Conservation (phyloP, 73 alveolate genomes). For the Blepharisma japonicum region DNA sequence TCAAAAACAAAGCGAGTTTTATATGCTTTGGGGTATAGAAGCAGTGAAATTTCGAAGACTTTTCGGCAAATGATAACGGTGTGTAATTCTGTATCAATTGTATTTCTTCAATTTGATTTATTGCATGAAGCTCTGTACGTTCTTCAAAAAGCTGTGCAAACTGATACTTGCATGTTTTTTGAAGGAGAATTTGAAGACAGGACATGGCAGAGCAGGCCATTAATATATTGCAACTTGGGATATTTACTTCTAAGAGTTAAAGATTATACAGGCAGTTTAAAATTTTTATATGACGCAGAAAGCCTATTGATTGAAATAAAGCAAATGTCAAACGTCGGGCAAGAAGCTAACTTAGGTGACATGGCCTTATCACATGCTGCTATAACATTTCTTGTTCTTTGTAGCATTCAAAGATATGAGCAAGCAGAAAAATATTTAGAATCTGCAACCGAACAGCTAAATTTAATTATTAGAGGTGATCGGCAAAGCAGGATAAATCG, state of each 20-base stretch:
- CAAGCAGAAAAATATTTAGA: constrained; percentile 18
- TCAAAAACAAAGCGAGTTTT: not conserved
- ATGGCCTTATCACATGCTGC: constrained; percentile 17
- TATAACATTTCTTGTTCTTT: not conserved
- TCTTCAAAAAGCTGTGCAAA: constrained; percentile 16
- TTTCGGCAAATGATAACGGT: not conserved
- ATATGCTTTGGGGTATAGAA: constrained; percentile 1
- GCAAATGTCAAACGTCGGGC: not conserved
- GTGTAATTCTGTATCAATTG: constrained; percentile 15
- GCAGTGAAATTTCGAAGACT: constrained; percentile 6
- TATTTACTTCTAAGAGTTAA: not conserved
- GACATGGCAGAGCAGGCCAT: constrained; percentile 17
- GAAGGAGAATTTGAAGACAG: constrained; percentile 18
- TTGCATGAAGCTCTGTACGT: not conserved
- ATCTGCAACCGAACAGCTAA: not conserved
- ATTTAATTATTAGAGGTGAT: not conserved
- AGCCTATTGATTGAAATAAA: not conserved
- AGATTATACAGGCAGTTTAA: not conserved
- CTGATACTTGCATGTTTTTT: constrained; percentile 20
- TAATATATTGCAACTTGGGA: constrained; percentile 25
- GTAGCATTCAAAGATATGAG: not conserved
- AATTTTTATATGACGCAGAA: constrained; percentile 24
- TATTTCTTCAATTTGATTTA: constrained; percentile 16
- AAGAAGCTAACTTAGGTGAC: not conserved
- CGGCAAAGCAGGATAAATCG: not conserved